These are phyloP conservation scores for Ogataea naganishii DNA, from an alignment of 805 yeast genomes.

Conservation along the genomic window DNA sequence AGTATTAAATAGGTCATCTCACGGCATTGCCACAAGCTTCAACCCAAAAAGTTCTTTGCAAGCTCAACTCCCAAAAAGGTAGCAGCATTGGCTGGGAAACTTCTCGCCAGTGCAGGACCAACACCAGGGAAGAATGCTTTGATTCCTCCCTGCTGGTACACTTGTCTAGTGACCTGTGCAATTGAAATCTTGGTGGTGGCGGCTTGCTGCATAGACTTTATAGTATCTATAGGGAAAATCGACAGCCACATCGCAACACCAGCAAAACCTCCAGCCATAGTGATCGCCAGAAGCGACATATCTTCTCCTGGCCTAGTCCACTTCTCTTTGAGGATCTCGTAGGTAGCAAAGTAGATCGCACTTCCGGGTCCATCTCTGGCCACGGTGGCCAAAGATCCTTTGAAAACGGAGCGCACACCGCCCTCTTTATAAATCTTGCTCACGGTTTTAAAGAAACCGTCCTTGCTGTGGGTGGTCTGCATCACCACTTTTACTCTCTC, in stretches of 20 bases:
- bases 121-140: slow-evolving; percentile 96
- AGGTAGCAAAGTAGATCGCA: slow-evolving; percentile 91
- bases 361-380: slow-evolving; percentile 98
- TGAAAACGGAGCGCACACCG: slow-evolving; percentile 75
- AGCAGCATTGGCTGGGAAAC: slow-evolving; percentile 99
- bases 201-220: slow-evolving; percentile 76
- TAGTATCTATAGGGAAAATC: slow-evolving; percentile 93
- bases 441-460: slow-evolving; percentile 51
- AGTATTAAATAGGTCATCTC: no score
- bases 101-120: slow-evolving; percentile 89
- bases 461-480: slow-evolving; percentile 48
- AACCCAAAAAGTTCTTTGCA: slow-evolving; percentile 32
- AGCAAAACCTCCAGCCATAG: slow-evolving; percentile 90
- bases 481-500: slow-evolving; percentile 92
- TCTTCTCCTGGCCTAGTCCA: slow-evolving; percentile 45
- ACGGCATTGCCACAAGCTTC: no score
- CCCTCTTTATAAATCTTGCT: slow-evolving; percentile 66
- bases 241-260: slow-evolving; percentile 97
- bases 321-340: slow-evolving; percentile 66
- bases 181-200: slow-evolving; percentile 47
- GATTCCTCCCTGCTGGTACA: slow-evolving; percentile 71
- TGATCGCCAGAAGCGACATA: slow-evolving; percentile 64
- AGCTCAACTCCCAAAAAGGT: slow-evolving; percentile 93
- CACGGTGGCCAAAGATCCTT: slow-evolving; percentile 86
- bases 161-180: slow-evolving; percentile 53